Percentiles rank a stretch among this genome's conserved stretches.
phyloP scores from a whole-genome alignment of 2,329 filamentous ascomycete genomes.

The Nakataea oryzae region DNA sequence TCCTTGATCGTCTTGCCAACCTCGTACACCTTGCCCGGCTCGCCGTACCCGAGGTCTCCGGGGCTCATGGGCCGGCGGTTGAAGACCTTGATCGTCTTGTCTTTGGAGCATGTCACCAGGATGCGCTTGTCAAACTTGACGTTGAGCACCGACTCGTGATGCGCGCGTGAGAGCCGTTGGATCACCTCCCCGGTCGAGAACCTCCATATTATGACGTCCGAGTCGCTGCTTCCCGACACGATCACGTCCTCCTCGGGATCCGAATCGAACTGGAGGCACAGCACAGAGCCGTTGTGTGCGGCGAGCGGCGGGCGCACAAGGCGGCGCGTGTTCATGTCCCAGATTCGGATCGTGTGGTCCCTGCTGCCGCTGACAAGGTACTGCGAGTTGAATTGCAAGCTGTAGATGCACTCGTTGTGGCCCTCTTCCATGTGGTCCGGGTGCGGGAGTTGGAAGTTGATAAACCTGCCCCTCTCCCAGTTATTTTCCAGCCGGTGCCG shows the following conservation, averaged over 20 bases:
- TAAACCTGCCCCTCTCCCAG: constrained; percentile 75
- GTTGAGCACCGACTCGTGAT: constrained; percentile 86
- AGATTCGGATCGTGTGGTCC: constrained; percentile 79
- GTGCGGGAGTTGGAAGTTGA: constrained; percentile 84
- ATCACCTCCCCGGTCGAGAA: constrained; percentile 84
- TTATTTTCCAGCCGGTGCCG: constrained; percentile 78
- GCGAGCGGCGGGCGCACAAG: constrained; percentile 62
- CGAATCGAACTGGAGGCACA: constrained; percentile 92
- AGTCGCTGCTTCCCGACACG: constrained; percentile 92
- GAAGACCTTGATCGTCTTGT: constrained; percentile 95
- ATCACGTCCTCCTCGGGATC: constrained; percentile 80
- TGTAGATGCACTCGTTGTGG: constrained; percentile 89
- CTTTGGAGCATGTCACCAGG: constrained; percentile 93
- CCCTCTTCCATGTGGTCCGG: constrained; percentile 70
- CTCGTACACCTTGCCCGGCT: constrained; percentile 31
- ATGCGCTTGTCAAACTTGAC: constrained; percentile 86
- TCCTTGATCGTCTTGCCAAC: constrained; percentile 40
- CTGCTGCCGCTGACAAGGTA: constrained; percentile 90
- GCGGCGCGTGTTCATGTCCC: constrained; percentile 75
- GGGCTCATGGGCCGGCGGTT: constrained; percentile 61
- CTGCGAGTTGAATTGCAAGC: constrained; percentile 76
- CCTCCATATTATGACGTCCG: constrained; percentile 79
- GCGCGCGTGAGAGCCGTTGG: constrained; percentile 65
- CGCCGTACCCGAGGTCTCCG: constrained; percentile 46
- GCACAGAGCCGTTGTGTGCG: constrained; percentile 76